Evolutionary conservation across 1,284 basidiomycete genomes (phyloP), one percentile per base, ranked within the genome.

Genomic region (Entoloma clypeatum): DNA sequence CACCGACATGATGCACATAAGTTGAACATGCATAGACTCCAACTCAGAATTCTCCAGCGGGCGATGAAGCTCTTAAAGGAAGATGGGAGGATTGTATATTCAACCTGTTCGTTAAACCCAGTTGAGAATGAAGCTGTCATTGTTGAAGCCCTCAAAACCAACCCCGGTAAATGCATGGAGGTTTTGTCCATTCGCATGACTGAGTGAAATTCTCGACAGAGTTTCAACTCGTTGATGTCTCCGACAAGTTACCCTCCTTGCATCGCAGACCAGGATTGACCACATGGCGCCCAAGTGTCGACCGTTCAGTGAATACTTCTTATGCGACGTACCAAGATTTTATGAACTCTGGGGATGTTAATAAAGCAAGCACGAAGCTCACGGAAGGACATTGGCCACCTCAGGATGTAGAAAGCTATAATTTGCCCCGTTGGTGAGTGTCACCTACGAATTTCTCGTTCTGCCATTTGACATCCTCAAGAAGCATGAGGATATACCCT

Each of bases 101-200:
- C 95, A 3, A 99, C 95, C 0, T 99, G 96, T 62, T 98, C 94
- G 1, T 72, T 99, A 55, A 99, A 99, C 64, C 96, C 95, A 1
- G 76, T 94, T 21, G 96, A 99, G 67, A 98, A 99, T 62, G 96
- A 99, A 65, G 92, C 96, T 6, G 95, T 99, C 45, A 74, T 99
- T 22, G 87, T 91, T 1, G 86, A 88, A 23, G 93, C 88, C 0
- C 69, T 97, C 21, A 79, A 78, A 48, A 66, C 72, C 3, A 78
- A 83, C 50, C 73, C 80, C 19, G 86, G 90, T 84, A 28, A 29
- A 72, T 55, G 5, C 30, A 41, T 41, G 23, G 16, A 1, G 9
- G 22, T 44, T 40, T 30, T 44, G 17, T 13, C 9, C 18, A 4
- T 11, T 17, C 13, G 25, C 16, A 8, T 24, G 4, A 7, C 13